Evolutionary conservation across 1,284 basidiomycete species (phyloP), one percentile per base, ranked within the genome.

Genomic region (Inonotus obliquus): DNA sequence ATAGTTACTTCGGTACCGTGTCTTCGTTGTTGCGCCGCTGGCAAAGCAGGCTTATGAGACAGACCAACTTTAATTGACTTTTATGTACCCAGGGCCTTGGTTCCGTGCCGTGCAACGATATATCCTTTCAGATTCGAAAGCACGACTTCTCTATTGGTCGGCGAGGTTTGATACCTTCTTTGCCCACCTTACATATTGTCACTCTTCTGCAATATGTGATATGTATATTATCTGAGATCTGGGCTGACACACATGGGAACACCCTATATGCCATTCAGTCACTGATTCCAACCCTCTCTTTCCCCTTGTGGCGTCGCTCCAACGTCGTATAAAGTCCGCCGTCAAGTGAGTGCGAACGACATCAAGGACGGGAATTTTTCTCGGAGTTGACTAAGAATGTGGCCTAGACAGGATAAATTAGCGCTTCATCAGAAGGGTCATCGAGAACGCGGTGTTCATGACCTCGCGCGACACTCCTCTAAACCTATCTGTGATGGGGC

Each of bases 131-230:
- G 9, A 9, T 32, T 9, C 9, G 32, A 32, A 32, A 32, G 32
- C 32, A 32, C 32, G 32, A 4, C 32, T 32, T 32, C 32, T 4
- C 32, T 9, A 9, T 32, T 9, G 4, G 32, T 32, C 32, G 32
- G 32, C 32, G 32, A 32, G 4, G 4, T 32, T 32, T 32, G 32
- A 45, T 7, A 29, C 38, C 41, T 25, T 23, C 37, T 54, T 37
- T 51, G 37, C 56, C 41, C 19, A 41, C 51, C 49, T 23, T 58
- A 49, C 38, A 58, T 58, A 58, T 48, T 58, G 56, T 58, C 38
- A 48, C 47, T 49, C 56, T 45, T 58, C 47, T 49, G 47, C 56
- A 58, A 58, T 49, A 37, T 49, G 37, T 25, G 21, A 13, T 58
- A 27, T 58, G 56, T 49, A 58, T 32, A 49, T 19, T 58, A 48